Base-by-base conservation (phyloP, 331 rosid genomes). In the Rhamnella rubrinervis region DNA sequence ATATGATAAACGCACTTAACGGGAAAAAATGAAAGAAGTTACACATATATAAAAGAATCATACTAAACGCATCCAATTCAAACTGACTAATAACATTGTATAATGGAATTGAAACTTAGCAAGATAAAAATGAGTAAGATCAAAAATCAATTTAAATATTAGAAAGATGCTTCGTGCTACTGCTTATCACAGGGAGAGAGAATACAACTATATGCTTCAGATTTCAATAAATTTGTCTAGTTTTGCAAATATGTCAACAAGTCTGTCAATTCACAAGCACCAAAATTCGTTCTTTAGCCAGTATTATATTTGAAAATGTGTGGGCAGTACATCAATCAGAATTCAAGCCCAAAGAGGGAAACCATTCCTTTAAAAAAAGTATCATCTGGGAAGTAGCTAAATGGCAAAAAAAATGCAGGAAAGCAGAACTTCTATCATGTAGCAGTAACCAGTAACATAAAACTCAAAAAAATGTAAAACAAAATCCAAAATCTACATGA, bases 391-490 rank as follows among this genome's bases (percentile, higher is more conserved):
- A 44, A 40, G 47, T 40, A 8, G 59, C 76, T 15, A 2, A 16
- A 66, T 55, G 75, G 70, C 39, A 63, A 64, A 3, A 44, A 63
- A 59, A 39, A 62, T 35, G 71, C 10, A 71, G 61, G 63, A 50
- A 72, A 72, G 19, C 20, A 66, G 2, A n/a, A 69, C 68, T 53
- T 63, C 56, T 18, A 61, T 59, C 31, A 26, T 63, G 47, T 67
- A 77, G 31, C 31, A 59, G 70, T 57, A 74, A 64, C 35, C 35
- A 14, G 65, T 59, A 74, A 66, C 49, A 71, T 49, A 0, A 57
- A 80, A 75, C 56, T 68, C 60, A 61, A 73, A 23, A 57, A 11
- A 65, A 65, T 31, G 35, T 31, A 31, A 61, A 73, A 23, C 58
- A 11, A 35, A 51, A 51, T 53, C 63, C 9, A 2, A 40, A 21